Evolutionary conservation across 352 stramenopile genomes (phyloP), one percentile per base, ranked within the genome.

Genomic region (Globisporangium perplexum): DNA sequence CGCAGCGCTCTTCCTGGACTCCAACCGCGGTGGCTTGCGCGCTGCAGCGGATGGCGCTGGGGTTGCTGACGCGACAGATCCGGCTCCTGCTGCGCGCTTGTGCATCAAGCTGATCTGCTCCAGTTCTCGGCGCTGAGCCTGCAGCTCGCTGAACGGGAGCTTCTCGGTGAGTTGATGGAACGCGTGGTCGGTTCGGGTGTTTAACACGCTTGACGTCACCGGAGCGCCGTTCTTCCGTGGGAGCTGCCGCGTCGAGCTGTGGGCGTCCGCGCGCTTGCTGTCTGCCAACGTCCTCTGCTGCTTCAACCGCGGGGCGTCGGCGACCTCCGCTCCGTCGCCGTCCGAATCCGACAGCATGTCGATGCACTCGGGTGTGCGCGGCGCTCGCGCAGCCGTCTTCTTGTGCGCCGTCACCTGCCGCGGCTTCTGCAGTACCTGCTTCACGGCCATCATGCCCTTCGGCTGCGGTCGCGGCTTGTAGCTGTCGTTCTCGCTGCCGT

Each of bases 61-160:
- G 18, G 42, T 22, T 53, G 56, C 50, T 7, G 35, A 43, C 14
- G 56, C 7, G 3, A 23, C 30, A 6, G 42, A 20, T 52, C 60
- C n/a, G 50, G n/a, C 4, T 28, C 35, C 42, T 3, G 14, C 47
- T 20, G 49, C 39, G 18, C 68, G 58, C 26, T 63, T 67, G 42
- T 77, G 76, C 60, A 77, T 67, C 18, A 48, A 43, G 8, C 20
- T n/a, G 45, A 64, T 24, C 12, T 60, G 52, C 24, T 60, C 53
- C 17, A 64, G 36, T 18, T 48, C 53, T 20, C 38, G 57, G 12
- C 46, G 51, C 52, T 64, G 57, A 1, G 57, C 57, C 46, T 64
- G 57, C n/a, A 64, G 52, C n/a, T 64, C 57, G 31, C 53, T 64
- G 35, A 51, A 56, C 36, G 57, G 61, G 33, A 64, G 42, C 41